A percentile compares a stretch with the other conserved stretches of the same genome.
phyloP scores from a whole-genome alignment of 2,329 filamentous ascomycete species.

The Epichloe hybrida region DNA sequence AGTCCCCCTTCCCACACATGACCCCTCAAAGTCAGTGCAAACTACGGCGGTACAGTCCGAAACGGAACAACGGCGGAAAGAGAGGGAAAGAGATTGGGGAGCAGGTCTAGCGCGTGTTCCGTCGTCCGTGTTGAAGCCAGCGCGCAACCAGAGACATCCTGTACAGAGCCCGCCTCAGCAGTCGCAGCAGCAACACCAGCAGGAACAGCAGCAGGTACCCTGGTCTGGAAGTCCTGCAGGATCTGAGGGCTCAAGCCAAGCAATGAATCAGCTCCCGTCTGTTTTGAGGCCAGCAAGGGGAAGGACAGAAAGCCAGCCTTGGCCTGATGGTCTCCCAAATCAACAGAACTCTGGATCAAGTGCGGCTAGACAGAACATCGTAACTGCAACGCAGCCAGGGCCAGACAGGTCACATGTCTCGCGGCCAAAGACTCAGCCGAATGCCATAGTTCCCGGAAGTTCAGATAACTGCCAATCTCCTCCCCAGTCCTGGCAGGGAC shows the following conservation, averaged over 20 bases:
- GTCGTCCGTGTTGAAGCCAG: conserved; percentile 6
- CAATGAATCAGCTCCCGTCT: conserved; percentile 3
- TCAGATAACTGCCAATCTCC: too few species aligned
- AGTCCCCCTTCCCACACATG: conserved; percentile 12
- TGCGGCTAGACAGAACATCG: too few species aligned
- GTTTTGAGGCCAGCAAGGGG: too few species aligned
- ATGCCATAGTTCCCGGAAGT: too few species aligned
- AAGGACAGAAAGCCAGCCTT: neutral
- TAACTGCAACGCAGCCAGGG: too few species aligned
- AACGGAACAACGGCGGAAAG: neutral
- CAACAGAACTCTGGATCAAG: neutral
- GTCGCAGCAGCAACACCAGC: neutral
- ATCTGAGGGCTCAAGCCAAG: neutral
- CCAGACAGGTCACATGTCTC: too few species aligned
- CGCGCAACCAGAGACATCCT: conserved; percentile 1
- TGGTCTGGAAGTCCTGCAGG: neutral
- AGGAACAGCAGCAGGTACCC: neutral
- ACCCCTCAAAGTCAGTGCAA: conserved; percentile 3
- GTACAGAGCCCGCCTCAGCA: neutral
- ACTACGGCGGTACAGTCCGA: neutral
- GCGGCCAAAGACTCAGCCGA: too few species aligned
- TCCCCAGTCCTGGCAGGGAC: too few species aligned
- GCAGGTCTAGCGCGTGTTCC: conserved; percentile 2
- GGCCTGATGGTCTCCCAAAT: neutral
- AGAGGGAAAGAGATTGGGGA: neutral